phyloP scores from a whole-genome alignment of 305 asterid genomes.

The Solanum hybrid region DNA sequence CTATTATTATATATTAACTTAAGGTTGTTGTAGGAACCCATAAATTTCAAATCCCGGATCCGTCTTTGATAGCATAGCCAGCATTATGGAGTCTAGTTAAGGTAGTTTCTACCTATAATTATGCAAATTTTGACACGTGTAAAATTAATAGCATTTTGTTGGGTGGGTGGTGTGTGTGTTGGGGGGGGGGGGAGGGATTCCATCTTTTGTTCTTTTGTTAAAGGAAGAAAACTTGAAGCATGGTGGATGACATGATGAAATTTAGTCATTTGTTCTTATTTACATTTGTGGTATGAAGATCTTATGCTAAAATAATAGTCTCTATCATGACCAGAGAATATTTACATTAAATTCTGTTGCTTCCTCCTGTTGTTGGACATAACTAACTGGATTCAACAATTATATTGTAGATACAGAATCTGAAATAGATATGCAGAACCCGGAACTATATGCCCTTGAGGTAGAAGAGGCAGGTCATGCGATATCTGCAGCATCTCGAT shows the following conservation, averaged over 20 bases:
- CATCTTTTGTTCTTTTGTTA: not conserved
- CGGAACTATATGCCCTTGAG: constrained; percentile 41
- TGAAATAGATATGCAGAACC: constrained; percentile 23
- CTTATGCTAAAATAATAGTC: not conserved
- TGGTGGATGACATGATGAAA: not conserved
- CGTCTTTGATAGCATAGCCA: not conserved
- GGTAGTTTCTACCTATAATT: not conserved
- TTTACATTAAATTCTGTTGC: not conserved
- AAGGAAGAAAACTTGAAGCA: not conserved
- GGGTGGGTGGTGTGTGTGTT: not conserved
- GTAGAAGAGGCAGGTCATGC: constrained; percentile 72
- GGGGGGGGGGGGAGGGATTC: not conserved
- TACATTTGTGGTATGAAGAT: not conserved
- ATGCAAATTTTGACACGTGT: not conserved
- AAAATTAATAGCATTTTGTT: not conserved
- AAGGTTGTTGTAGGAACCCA: not conserved
- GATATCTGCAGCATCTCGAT: constrained; percentile 56
- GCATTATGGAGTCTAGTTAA: not conserved
- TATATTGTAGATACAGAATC: constrained; percentile 28
- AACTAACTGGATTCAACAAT: not conserved
- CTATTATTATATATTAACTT: not conserved
- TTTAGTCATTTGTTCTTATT: not conserved
- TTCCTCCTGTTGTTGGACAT: not conserved
- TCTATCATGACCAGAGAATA: not conserved
- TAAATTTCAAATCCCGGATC: not conserved